Evolutionary conservation across 495 filamentous ascomycete genomes (phyloP).

Genomic region (Xylaria venustula): DNA sequence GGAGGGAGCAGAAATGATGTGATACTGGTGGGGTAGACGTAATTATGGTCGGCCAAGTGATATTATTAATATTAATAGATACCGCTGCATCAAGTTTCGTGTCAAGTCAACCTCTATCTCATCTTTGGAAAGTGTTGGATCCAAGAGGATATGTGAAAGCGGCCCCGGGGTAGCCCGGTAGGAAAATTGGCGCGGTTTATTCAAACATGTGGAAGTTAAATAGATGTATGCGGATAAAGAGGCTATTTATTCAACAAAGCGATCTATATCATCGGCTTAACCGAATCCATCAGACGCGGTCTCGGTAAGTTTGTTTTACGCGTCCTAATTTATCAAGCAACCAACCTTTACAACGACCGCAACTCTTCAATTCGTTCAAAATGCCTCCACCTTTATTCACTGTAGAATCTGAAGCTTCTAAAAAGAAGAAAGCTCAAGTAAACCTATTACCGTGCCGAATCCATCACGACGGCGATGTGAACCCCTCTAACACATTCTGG

Average conservation of each 20-base stretch:
- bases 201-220: too few species aligned
- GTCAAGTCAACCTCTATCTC: too few species aligned
- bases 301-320: neutral
- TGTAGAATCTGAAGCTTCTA: conserved; percentile 13
- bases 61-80: too few species aligned
- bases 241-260: neutral
- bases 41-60: too few species aligned
- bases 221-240: neutral
- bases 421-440: conserved; percentile 53
- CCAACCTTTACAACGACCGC: neutral
- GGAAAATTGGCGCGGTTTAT: too few species aligned
- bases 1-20: too few species aligned
- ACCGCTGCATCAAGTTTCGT: too few species aligned
- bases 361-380: neutral
- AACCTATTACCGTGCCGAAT: conserved; percentile 85
- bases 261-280: too few species aligned
- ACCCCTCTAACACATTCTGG: conserved; percentile 72
- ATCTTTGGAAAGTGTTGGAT: too few species aligned
- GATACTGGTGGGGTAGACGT: too few species aligned
- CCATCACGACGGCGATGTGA: conserved; percentile 71
- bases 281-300: conserved; percentile 8
- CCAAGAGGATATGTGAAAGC: too few species aligned
- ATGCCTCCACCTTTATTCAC: conserved; percentile 30
- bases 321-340: conserved; percentile 1
- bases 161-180: too few species aligned